Evolutionary conservation across 2,329 filamentous ascomycete species (phyloP).

Genomic region (Botrytis galanthina): DNA sequence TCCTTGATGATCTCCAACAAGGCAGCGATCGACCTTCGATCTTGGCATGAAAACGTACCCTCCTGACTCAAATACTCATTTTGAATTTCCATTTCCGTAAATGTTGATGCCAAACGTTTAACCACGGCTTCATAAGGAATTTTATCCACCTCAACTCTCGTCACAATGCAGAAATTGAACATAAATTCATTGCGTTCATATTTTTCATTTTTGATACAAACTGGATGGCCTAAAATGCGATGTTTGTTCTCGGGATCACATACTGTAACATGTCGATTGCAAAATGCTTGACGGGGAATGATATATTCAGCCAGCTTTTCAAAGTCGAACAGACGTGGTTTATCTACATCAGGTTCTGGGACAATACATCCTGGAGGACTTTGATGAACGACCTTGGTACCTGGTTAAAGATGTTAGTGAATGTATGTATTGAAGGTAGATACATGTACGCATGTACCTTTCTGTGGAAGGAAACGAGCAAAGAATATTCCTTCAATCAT

Average conservation of each 20-base stretch:
- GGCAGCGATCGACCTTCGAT: constrained; percentile 73
- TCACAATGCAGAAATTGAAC: constrained; percentile 92
- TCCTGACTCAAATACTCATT: constrained; percentile 71
- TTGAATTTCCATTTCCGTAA: constrained; percentile 90
- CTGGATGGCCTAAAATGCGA: constrained; percentile 81
- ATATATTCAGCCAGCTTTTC: constrained; percentile 86
- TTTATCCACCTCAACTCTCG: constrained; percentile 69
- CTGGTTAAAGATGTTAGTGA: constrained; percentile 39
- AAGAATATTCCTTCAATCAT: constrained; percentile 73
- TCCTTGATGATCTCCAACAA: constrained; percentile 78
- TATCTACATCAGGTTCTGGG: constrained; percentile 46
- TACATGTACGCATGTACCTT: constrained; percentile 47
- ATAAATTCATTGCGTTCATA: constrained; percentile 96
- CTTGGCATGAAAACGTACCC: constrained; percentile 39
- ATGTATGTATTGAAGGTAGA: neutral
- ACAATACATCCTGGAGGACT: constrained; percentile 63
- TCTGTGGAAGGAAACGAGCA: constrained; percentile 64
- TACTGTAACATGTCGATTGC: constrained; percentile 83
- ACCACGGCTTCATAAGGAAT: constrained; percentile 82
- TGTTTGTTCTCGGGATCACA: constrained; percentile 68
- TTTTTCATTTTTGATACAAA: constrained; percentile 77
- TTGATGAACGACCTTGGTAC: constrained; percentile 62
- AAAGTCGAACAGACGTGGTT: constrained; percentile 75
- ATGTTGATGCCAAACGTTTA: constrained; percentile 77
- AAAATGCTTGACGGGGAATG: constrained; percentile 92